Conservation (phyloP, 768 basidiomycete species). For the Mycena chlorophos region DNA sequence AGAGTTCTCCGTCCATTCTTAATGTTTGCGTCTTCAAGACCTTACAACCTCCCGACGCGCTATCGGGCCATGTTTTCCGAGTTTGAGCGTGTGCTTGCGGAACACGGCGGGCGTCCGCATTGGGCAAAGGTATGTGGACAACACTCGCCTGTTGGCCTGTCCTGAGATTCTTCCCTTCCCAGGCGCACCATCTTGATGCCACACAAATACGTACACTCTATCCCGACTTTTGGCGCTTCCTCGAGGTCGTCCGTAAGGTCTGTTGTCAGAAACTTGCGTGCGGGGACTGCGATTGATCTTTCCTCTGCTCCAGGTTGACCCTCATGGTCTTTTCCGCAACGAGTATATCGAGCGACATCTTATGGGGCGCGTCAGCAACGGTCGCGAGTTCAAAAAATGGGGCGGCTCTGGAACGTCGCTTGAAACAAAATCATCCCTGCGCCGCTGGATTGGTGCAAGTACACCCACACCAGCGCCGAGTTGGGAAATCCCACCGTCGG, state of each 20-base stretch:
- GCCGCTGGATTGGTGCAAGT: no score
- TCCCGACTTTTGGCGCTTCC: conserved; percentile 79
- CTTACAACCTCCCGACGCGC: conserved; percentile 80
- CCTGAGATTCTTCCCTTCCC: not conserved
- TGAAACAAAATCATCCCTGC: no score
- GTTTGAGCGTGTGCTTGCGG: conserved; percentile 71
- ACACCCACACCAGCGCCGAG: not conserved
- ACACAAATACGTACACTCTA: conserved; percentile 54
- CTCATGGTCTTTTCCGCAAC: conserved; percentile 76
- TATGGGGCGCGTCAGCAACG: conserved; percentile 55
- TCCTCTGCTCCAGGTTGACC: conserved; percentile 55
- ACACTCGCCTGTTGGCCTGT: not conserved
- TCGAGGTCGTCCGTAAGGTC: conserved; percentile 11
- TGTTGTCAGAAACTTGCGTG: not conserved
- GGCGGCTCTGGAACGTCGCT: no score
- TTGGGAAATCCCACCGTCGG: conserved; percentile 13
- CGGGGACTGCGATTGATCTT: not conserved
- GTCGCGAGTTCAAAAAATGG: conserved; percentile 42
- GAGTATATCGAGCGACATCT: conserved; percentile 89
- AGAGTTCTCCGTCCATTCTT: not conserved
- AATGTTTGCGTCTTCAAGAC: conserved; percentile 44
- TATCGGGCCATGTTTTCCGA: conserved; percentile 75
- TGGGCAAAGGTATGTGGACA: conserved; percentile 71
- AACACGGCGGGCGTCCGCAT: conserved; percentile 82
- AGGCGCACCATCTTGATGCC: conserved; percentile 52